Base-by-base conservation (phyloP, 2,329 filamentous ascomycete genomes). In the Fusarium sp. region DNA sequence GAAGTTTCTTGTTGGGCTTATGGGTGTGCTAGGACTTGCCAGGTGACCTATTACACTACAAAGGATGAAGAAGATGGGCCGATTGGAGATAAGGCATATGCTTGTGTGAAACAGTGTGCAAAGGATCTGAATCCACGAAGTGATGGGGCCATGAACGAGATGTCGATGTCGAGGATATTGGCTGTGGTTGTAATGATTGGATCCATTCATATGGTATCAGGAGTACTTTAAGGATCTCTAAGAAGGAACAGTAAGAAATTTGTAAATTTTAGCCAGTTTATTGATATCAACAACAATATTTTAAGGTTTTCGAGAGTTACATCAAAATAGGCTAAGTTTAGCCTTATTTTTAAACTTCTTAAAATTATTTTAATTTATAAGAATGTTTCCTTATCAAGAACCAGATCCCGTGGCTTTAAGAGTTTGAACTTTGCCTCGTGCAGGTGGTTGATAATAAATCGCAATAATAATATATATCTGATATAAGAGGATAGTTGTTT, bases 1-100 rank as follows among this genome's bases (percentile, higher is more conserved):
- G 17, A 33, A 7, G 46, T 76, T 44, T 75, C 74, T n/a, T 76
- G 74, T 41, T 54, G 27, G 54, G 74, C 74, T 31, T 71, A 61
- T 31, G 68, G 63, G 14, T 76, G 74, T 54, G 73, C 53, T 17
- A 75, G 71, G 35, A 22, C 36, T 20, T 76, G 74, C 7, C 39
- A 73, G n/a, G 52, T 71, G 36, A 55, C 57, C 14, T 76, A 74
- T 18, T 74, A 74, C 18, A 71, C 71, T 4, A 71, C 33, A 27
- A 53, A 73, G 0, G 58, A 73, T 17, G 65, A 65, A 35, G 62
- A 62, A 41, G 70, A 76, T 58, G 74, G 57, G 8, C 67, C 33
- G 25, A 56, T 53, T 22, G 57, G 65, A 15, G 35, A 38, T 13
- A 50, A 72, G 46, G 55, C 71, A 20, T 31, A 67, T 29, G 61